Base-by-base conservation (phyloP, 2,329 filamentous ascomycete species). In the Ophiostoma perfectum region DNA sequence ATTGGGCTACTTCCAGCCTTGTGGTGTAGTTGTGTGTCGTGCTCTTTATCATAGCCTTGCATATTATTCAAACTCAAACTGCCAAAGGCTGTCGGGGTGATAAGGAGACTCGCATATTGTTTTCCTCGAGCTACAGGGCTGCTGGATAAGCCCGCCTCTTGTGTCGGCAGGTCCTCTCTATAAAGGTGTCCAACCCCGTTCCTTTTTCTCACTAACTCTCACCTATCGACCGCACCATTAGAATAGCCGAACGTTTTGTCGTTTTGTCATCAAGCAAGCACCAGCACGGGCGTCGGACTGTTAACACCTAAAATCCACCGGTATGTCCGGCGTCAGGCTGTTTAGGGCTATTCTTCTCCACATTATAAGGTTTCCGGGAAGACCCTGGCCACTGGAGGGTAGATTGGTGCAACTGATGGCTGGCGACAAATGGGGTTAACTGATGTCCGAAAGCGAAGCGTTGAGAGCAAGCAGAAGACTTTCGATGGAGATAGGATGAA, bases 311-410 rank as follows among this genome's bases (percentile, higher is more conserved):
- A 69, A 69, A 47, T 69, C 68, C 68, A 65, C 68, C 49, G 49
- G 8, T 66, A 69, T 66, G 68, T 69, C 68, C 68, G 68, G 58
- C 36, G 16, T 66, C 52, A 27, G 9, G n/a, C 18, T 58, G 27
- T 42, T 18, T 41, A 27, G 45, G 36, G 12, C 6, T 11, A 12
- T 45, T 1, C 0, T 38, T 44, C 42, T 45, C 68, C 65, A 67
- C 66, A 65, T 64, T 64, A 58, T 65, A 69, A 65, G 60, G 60
- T 66, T 60, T 5, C 45, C 7, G 39, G 41, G 47, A 9, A 39
- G 27, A 9, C 27, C 52, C 27, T 58, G 62, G n/a, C 49, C 49
- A 27, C 7, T 55, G 49, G 7, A 55, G 49, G 9, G 11, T 16
- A 45, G 42, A 8, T 45, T 45, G 42, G 42, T 44, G 12, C 42